phyloP scores from a whole-genome alignment of 2,329 filamentous ascomycete genomes.

The Claviceps sp. region DNA sequence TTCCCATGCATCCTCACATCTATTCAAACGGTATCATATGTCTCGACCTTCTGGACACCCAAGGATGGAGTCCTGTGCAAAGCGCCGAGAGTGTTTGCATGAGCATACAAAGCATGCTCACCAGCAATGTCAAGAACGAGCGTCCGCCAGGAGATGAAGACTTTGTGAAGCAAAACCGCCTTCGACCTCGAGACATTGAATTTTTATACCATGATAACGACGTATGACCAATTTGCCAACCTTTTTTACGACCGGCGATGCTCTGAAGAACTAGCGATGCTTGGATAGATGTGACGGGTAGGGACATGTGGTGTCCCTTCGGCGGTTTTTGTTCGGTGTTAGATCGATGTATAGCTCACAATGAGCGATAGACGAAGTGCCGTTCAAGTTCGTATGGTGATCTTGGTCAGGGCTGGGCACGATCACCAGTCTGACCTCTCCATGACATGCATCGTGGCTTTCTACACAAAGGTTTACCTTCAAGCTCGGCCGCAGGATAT shows the following conservation, averaged over 20 bases:
- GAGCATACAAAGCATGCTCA: slow-evolving; percentile 96
- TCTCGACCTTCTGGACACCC: slow-evolving; percentile 74
- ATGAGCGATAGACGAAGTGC: not conserved
- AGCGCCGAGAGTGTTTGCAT: slow-evolving; percentile 96
- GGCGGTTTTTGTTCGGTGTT: not conserved
- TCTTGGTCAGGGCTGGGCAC: no score
- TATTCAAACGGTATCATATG: slow-evolving; percentile 99
- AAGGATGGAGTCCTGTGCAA: slow-evolving; percentile 93
- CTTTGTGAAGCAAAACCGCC: slow-evolving; percentile 69
- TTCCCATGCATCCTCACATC: slow-evolving; percentile 94
- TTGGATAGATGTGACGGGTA: not conserved
- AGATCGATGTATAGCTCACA: not conserved
- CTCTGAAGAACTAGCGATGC: not conserved
- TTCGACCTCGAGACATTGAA: slow-evolving; percentile 74
- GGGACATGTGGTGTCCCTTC: not conserved
- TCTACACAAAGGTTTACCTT: no score
- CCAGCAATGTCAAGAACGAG: slow-evolving; percentile 84
- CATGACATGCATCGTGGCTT: no score
- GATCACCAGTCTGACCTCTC: no score
- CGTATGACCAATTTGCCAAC: slow-evolving; percentile 31
- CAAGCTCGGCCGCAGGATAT: no score
- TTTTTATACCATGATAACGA: slow-evolving; percentile 90
- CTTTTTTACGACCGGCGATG: not conserved
- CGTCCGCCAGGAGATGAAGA: slow-evolving; percentile 80
- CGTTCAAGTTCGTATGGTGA: not conserved